Evolutionary conservation across 257 asterid species (phyloP), one percentile per base, ranked within the genome.

Genomic region (Penstemon eatonii): DNA sequence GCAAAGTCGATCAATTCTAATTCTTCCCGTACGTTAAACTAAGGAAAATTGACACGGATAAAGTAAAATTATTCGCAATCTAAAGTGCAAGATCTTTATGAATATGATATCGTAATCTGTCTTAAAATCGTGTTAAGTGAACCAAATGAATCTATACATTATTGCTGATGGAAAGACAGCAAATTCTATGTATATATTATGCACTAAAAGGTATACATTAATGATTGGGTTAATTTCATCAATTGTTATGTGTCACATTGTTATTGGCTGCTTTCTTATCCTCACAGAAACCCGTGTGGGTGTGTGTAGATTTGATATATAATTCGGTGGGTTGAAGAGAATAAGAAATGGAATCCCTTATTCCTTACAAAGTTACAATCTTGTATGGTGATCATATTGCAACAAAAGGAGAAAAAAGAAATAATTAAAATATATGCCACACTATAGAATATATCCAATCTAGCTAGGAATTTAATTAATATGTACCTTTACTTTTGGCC

Each of bases 131-230:
- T 12, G 41, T 38, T 39, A 39, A 47, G 37, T n/a, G 51, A 38
- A 65, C n/a, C 8, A 9, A 54, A 66, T 13, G 43, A 9, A 53
- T 19, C 13, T 46, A 6, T 6, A 9, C 50, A 66, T 53, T 52
- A 18, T 6, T 38, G 44, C 7, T 65, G 38, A 65, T 66, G 71
- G 71, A 47, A 66, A 19, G 42, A 53, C 71, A 66, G 8, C 71
- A 39, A 52, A 66, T 6, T 46, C 13, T 9, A 7, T 7, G 3
- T 46, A 46, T 7, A 46, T 46, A 46, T 43, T 43, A 43, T 46
- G 8, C 52, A 46, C 11, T 25, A 25, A 15, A 15, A 25, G 33
- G 33, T 2, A 25, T 25, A 25, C 0, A 25, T 25, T 25, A 25
- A 25, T 25, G 33, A 25, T 25, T 25, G 33, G 33, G 33, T 25